Conservation (phyloP, 345 rosid species). For the Populus pruinosa region DNA sequence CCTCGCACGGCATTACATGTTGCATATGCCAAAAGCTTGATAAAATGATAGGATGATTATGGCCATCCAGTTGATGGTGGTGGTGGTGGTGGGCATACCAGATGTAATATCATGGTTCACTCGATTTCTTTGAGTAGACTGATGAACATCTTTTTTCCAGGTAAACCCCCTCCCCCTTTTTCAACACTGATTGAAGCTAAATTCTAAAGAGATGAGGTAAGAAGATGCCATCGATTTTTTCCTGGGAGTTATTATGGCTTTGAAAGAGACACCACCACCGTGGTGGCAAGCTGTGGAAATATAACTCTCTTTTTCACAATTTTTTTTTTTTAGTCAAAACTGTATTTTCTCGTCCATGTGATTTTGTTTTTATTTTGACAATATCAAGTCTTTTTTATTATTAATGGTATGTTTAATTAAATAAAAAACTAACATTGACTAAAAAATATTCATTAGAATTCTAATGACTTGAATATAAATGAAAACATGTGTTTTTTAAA, state of each 20-base stretch:
- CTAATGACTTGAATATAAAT: no score
- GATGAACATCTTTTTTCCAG: no score
- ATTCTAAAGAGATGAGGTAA: constrained; percentile 24
- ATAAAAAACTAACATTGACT: no score
- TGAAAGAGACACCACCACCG: neutral
- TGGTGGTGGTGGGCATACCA: no score
- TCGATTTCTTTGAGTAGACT: neutral
- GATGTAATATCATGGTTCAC: neutral
- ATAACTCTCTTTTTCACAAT: neutral
- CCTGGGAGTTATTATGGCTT: neutral
- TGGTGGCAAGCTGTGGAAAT: neutral
- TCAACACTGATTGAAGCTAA: no score
- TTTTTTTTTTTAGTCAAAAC: neutral
- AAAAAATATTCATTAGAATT: no score
- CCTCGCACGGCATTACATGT: constrained; percentile 1
- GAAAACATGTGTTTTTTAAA: no score
- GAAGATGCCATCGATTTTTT: constrained; percentile 14
- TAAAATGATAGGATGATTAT: neutral
- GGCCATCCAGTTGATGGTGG: neutral
- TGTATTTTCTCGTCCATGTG: no score
- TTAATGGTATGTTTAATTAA: no score
- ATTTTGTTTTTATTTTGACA: no score
- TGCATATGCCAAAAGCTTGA: neutral
- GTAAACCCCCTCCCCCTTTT: no score
- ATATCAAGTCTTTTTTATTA: no score